Base-by-base conservation (phyloP, 2,329 filamentous ascomycete genomes). In the Camillea tinctor region DNA sequence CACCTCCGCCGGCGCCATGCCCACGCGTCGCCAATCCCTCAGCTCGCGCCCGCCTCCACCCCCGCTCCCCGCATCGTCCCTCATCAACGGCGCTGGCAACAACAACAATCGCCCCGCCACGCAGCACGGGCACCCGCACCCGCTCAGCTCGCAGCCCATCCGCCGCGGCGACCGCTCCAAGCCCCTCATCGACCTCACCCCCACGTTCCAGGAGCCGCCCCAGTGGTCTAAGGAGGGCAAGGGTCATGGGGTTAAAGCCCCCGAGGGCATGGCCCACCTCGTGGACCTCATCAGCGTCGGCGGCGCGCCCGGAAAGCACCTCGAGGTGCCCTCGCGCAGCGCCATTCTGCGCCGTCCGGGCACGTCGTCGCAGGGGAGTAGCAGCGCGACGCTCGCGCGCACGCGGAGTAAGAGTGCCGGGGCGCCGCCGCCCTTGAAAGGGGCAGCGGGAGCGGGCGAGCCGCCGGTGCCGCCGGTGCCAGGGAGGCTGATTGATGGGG, bases 181-280 rank as follows among this genome's bases (percentile, higher is more conserved):
- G 53, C 72, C 72, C 8, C 63, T 74, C 1, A 61, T 74, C 21
- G 67, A 69, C 44, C 51, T 74, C 49, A 66, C 68, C 3, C 65
- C 71, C 2, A 61, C 54, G 2, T 61, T 68, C 52, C 67, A 69
- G n/a, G 70, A 71, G 52, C 61, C 71, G 11, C 69, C 71, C 2
- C 72, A 73, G 44, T 73, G 72, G 72, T 62, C 64, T 19, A 68
- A 66, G 24, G 64, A 69, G 9, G 65, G 66, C 52, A 64, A 54
- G 21, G 72, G 72, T 7, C 72, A 69, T 21, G 72, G 72, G 21
- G 70, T 74, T 13, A 68, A 69, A 26, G 71, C 68, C 3, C 70
- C 72, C 1, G 71, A 72, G 21, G 72, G 71, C n/a, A 62, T 67
- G 50, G 60, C 54, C 21, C 72, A 72, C 30, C 66, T 74, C 6